phyloP scores from a whole-genome alignment of 345 rosid genomes.

The Arabidopsis arenosa region DNA sequence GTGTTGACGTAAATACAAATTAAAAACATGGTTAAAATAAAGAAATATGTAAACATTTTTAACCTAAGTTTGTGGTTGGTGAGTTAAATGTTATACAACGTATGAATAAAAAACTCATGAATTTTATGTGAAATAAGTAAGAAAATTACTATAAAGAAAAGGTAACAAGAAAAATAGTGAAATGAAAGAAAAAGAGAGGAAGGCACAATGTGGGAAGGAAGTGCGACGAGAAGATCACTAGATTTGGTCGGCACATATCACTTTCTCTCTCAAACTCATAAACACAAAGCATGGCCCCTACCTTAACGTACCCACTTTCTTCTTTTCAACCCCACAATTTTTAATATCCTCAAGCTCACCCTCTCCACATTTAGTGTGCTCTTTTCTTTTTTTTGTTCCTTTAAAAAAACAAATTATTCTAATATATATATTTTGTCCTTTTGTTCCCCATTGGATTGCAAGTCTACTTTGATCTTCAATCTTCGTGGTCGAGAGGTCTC shows the following conservation, averaged over 20 bases:
- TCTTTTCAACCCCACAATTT: constrained; percentile 36
- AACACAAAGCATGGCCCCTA: constrained; percentile 43
- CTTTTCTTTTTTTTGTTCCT: neutral
- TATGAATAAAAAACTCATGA: neutral
- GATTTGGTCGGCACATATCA: constrained; percentile 46
- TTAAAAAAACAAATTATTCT: neutral
- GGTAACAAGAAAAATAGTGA: neutral
- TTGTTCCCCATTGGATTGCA: constrained; percentile 17
- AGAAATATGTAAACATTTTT: too few relatives aligned
- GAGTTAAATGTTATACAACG: constrained; percentile 23
- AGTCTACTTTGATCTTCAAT: constrained; percentile 36
- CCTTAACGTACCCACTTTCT: constrained; percentile 43
- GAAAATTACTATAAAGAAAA: neutral
- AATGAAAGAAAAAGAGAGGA: constrained; percentile 16
- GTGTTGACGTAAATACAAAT: constrained; percentile 19
- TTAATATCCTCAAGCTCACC: constrained; percentile 34
- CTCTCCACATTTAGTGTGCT: constrained; percentile 43
- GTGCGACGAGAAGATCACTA: constrained; percentile 46
- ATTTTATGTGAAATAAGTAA: neutral
- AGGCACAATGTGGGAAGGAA: constrained; percentile 45
- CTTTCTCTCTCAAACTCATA: constrained; percentile 38
- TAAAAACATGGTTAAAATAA: neutral
- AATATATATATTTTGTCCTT: neutral
- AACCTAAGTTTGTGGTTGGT: constrained; percentile 4
- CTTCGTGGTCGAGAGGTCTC: constrained; percentile 34